Conservation (phyloP, 208 protist genomes). For the Leptomonas seymouri region DNA sequence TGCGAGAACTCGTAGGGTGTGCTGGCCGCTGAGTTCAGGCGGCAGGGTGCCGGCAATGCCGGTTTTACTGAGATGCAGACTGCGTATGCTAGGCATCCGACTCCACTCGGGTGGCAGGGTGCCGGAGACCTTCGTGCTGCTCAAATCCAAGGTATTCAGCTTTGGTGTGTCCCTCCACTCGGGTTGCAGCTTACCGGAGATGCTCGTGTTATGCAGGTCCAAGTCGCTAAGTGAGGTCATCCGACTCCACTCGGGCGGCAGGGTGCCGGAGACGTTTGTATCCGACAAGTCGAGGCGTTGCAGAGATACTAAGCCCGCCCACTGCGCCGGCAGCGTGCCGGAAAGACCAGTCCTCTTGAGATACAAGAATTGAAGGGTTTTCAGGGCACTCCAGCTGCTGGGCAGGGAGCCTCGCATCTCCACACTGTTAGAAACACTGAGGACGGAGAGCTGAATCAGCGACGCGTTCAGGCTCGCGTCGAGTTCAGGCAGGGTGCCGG, state of each 20-base stretch:
- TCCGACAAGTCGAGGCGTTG: background rate
- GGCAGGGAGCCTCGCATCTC: background rate
- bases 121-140: too few relatives aligned
- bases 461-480: constrained; percentile 5
- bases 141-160: too few relatives aligned
- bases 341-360: background rate
- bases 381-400: background rate
- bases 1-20: too few relatives aligned
- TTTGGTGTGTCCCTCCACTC: too few relatives aligned
- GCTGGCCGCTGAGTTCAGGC: too few relatives aligned
- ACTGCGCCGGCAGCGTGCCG: constrained; percentile 1
- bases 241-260: constrained; percentile 4
- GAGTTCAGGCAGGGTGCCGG: constrained; percentile 8
- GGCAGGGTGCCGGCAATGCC: too few relatives aligned
- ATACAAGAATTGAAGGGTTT: background rate
- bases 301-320: background rate
- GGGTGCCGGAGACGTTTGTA: background rate
- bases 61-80: too few relatives aligned
- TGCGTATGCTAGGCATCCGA: too few relatives aligned
- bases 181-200: too few relatives aligned
- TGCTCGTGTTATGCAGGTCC: too few relatives aligned
- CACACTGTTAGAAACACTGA: background rate
- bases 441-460: background rate
- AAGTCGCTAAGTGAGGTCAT: too few relatives aligned
- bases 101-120: too few relatives aligned